These are phyloP conservation scores for Acanthamoeba quina DNA, from an alignment of 208 protist species.

Conservation along the genomic window DNA sequence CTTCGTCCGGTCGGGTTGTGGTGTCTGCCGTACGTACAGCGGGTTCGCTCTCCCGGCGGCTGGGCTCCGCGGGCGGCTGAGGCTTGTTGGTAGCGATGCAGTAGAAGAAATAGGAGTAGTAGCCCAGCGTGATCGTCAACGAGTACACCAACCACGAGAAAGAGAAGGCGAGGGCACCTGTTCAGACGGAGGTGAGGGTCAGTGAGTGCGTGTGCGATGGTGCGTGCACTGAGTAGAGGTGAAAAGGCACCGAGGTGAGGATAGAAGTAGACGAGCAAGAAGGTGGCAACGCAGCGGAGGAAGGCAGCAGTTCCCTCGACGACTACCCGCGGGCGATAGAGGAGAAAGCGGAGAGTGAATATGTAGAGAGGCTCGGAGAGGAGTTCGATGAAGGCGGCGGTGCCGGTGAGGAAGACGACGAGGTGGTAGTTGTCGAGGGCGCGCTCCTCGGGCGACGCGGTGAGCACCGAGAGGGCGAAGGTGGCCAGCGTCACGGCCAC, in stretches of 20 bases:
- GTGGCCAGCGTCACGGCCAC: constrained; percentile 14
- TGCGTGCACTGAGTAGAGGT: not conserved
- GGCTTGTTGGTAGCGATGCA: constrained; percentile 8
- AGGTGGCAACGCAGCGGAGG: constrained; percentile 49
- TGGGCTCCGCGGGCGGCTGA: not conserved
- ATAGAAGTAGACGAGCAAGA: constrained; percentile 37
- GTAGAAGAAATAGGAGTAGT: constrained; percentile 48
- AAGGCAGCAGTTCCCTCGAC: constrained; percentile 29
- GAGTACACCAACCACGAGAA: constrained; percentile 58
- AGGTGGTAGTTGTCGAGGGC: constrained; percentile 30
- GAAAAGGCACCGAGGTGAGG: constrained; percentile 22
- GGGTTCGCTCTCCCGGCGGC: not conserved
- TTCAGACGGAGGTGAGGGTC: not conserved
- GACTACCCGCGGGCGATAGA: constrained; percentile 34
- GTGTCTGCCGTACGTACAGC: not conserved
- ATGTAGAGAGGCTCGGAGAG: constrained; percentile 62
- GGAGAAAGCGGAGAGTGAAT: constrained; percentile 26
- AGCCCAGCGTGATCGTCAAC: constrained; percentile 53
- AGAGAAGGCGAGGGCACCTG: constrained; percentile 15
- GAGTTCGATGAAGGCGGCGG: constrained; percentile 46
- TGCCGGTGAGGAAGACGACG: constrained; percentile 34
- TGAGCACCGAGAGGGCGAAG: constrained; percentile 18
- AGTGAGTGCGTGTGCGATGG: not conserved
- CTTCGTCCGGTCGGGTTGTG: not conserved
- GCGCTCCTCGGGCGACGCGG: constrained; percentile 27